Evolutionary conservation across 371 early-diverging fungal species (phyloP), one percentile per base, ranked within the genome.

Genomic region (Actinomucor elegans): DNA sequence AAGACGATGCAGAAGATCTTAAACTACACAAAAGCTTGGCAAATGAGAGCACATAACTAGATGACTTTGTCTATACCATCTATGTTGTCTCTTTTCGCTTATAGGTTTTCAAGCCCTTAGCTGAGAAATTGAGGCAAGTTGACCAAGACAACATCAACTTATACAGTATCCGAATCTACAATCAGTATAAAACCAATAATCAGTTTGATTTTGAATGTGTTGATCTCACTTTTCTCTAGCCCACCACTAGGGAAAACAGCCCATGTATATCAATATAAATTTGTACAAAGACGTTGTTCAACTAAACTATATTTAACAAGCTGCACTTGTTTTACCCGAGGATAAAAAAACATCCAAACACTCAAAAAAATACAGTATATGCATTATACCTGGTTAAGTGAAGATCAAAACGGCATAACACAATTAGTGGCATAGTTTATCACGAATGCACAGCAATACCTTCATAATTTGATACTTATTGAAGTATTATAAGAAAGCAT

Each of bases 391-490:
- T 53, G 80, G 75, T 93, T 94, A 50, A 78, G 86, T 2, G 89
- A 92, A 47, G 61, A 56, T 18, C 61, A 67, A 21, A 63, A 82
- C 38, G 78, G 81, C 20, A 69, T 40, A 62, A 62, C 49, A 34
- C 59, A 2, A 64, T 73, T 17, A 59, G 61, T 15, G 95, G 94
- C 21, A 90, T 80, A 1, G 83, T 94, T 15, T 85, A 87, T 52
- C 91, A 93, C 52, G 94, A 94, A 61, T 91, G 92, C 55, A 69
- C 85, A 2, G 85, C 90, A 2, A 85, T 85, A 12, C 94, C 96
- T 1, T 48, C 69, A 32, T 64, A 72, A 46, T 59, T 69, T 20
- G 61, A 58, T 6, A 75, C 80, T 20, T 94, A 95, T 67, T 71
- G 86, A 26, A 65, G 76, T 15, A 89, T 95, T 31, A 91, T 94